Evolutionary conservation across 2,329 filamentous ascomycete species (phyloP), one percentile per base, ranked within the genome.

Genomic region (Aureobasidium lini): DNA sequence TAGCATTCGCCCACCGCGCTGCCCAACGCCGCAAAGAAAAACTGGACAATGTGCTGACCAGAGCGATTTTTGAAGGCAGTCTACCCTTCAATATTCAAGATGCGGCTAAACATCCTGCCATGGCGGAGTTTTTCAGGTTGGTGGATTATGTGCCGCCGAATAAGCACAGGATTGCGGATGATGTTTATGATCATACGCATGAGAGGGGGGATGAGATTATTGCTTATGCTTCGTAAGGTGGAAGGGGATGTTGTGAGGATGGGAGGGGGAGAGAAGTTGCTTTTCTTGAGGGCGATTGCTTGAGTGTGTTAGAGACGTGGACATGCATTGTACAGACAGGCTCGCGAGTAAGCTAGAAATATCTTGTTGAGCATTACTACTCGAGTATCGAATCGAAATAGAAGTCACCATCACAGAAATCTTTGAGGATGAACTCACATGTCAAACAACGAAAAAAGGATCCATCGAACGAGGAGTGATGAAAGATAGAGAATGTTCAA

Each of bases 81-180:
- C 5, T 57, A 16, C 52, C 52, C 6, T 57, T 57, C 39, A 57
- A 57, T 7, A 37, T 57, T 29, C 15, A 28, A 1, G 52, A 57
- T 46, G 29, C 52, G 31, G 13, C 18, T 1, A 57, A 46, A 31
- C 52, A 57, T 39, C 52, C 52, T 16, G 52, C 52, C 11, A 57
- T 57, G 52, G 52, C 52, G 2, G 52, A 57, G 40, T 57, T 57
- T 13, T 57, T 57, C 42, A 36, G 18, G 9, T 8, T 57, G 52
- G 52, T 57, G 16, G 52, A 57, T 6, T 57, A 57, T 57, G 52
- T 46, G 1, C 52, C 52, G 9, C 52, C 52, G 5, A 46, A 46
- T 10, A 42, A 16, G 16, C 31, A 37, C 3, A 44, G 32, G 31
- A 57, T 57, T 46, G 52, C 40, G 8, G 52, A 57, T 46, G 52